These are phyloP conservation scores for Hypoxylon sp. DNA, from an alignment of 2,329 filamentous ascomycete genomes.

Conservation along the genomic window DNA sequence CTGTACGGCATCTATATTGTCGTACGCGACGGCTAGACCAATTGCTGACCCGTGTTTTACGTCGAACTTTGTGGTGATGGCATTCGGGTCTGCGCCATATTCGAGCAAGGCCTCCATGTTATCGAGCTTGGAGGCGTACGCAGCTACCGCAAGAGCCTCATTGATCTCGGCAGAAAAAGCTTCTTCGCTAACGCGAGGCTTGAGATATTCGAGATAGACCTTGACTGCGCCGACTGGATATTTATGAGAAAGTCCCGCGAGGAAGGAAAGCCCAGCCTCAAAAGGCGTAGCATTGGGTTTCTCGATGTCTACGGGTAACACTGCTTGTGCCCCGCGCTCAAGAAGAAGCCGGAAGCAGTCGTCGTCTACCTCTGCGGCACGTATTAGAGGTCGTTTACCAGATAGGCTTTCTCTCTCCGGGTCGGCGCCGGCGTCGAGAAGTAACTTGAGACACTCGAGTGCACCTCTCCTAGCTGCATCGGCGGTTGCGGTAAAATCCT, in stretches of 20 bases:
- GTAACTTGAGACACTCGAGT: conserved; percentile 21
- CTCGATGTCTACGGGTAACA: background rate
- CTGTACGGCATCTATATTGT: conserved; percentile 8
- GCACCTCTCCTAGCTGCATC: conserved; percentile 17
- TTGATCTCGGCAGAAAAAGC: conserved; percentile 9
- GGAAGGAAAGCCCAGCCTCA: conserved; percentile 15
- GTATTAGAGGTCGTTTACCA: conserved; percentile 14
- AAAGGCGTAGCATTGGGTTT: background rate
- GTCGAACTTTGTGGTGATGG: conserved; percentile 2
- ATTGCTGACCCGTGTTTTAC: background rate
- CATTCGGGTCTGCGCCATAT: conserved; percentile 14
- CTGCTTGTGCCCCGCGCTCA: conserved; percentile 12
- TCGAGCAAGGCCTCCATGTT: conserved; percentile 13
- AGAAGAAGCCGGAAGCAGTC: conserved; percentile 21
- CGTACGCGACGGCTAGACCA: conserved; percentile 11
- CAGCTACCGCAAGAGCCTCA: conserved; percentile 13
- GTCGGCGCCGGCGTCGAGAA: conserved; percentile 23
- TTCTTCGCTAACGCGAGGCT: conserved; percentile 8
- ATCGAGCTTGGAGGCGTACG: conserved; percentile 8
- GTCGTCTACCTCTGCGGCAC: background rate
- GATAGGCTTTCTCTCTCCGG: conserved; percentile 1
- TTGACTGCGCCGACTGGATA: conserved; percentile 3
- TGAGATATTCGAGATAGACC: conserved; percentile 16
- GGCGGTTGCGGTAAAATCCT: conserved; percentile 6
- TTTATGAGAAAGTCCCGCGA: conserved; percentile 2